Evolutionary conservation across 2,329 filamentous ascomycete genomes (phyloP), one percentile per base, ranked within the genome.

Genomic region (Apiospora sp.): DNA sequence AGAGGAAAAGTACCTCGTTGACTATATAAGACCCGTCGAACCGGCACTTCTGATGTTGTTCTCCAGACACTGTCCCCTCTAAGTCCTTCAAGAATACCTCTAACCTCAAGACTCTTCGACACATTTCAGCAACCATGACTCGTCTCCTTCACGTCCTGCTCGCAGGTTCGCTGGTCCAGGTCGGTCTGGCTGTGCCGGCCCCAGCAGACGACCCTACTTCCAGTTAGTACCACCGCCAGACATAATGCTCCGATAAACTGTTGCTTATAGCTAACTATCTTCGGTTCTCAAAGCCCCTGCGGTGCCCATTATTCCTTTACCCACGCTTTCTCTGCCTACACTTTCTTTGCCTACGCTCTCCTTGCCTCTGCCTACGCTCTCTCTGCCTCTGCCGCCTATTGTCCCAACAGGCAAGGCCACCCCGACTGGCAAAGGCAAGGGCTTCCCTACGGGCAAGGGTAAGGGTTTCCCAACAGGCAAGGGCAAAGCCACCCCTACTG

Each of bases 71-170:
- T 10, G 8, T 10, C 10, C 7, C 7, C 19, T 61, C 34, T 3
- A 5, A 41, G 10, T n/a, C 4, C 58, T n/a, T 13, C 49, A 24
- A 27, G 34, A 44, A 27, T 1, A 30, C 4, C 16, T 27, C 10
- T 34, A 0, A 24, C n/a, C n/a, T 1, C 19, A 49, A 54, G 24
- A 30, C 24, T 41, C 43, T 43, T 22, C 10, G 16, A n/a, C 34
- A 19, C 30, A 54, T n/a, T 13, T 34, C 37, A 41, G 22, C 58
- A 64, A 64, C 34, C 44, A 72, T 72, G 71, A 71, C 69, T 67
- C 71, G 71, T 48, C 48, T 72, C 13, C 58, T 72, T 27, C 67
- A 54, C 46, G 61, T 58, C 37, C n/a, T 72, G 16, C 49, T 72
- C 54, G 68, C 69, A 10, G 71, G 69, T n/a, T 64, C 71, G 41